Base-by-base conservation (phyloP, 768 basidiomycete genomes). In the Phylloporus sp. region DNA sequence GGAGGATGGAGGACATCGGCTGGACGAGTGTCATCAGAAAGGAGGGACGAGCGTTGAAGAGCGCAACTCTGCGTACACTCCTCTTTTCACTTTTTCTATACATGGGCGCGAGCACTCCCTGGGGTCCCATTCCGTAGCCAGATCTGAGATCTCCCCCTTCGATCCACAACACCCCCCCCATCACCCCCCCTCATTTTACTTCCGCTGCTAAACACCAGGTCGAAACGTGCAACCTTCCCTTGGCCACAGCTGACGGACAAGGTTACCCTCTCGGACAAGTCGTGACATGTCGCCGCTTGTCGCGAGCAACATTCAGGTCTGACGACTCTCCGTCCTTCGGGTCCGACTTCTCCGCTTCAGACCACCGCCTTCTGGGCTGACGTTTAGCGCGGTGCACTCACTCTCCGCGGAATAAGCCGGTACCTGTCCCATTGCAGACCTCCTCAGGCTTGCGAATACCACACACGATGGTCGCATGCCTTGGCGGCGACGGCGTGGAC, bases 141-240 rank as follows among this genome's bases (percentile, higher is more conserved):
- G 51, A 63, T 64, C 59, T 53, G 22, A 46, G 59, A 64, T 64
- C n/a, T n/a, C n/a, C n/a, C n/a, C n/a, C n/a, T n/a, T n/a, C 50
- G 4, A 2, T 42, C 26, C 13, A 6, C 20, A 16, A 41, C 40
- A 27, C 35, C 12, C 45, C 27, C 28, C 51, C 45, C 8, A 31
- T 24, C 7, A 12, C 24, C 23, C 29, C 35, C 18, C n/a, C 36
- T 9, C 4, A 50, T 45, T 28, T n/a, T 27, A 46, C 31, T 24
- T 46, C 42, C 27, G 42, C 26, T n/a, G n/a, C n/a, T n/a, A n/a
- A n/a, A n/a, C n/a, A n/a, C n/a, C n/a, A n/a, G 26, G 23, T 13
- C 23, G 23, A 40, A 40, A 40, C 23, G 9, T 7, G 38, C 22
- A 22, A 39, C 20, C 22, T n/a, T 5, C 16, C 16, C n/a, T n/a